Base-by-base conservation (phyloP, 1,139 yeast genomes). In the Suhomyces panamericanus region DNA sequence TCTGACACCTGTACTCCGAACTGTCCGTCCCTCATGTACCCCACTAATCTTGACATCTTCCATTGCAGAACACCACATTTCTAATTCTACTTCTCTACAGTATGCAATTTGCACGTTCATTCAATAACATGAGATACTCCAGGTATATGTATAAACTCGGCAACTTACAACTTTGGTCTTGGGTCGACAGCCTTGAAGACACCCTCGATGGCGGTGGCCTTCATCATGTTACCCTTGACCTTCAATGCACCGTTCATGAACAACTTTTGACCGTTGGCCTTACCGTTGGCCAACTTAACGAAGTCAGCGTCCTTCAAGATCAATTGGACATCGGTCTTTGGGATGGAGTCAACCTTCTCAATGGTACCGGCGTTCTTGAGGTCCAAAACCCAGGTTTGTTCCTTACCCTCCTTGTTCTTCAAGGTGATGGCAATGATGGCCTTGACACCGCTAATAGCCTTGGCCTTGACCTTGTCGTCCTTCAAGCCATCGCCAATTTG, bases 201-300 rank as follows among this genome's bases (percentile, higher is more conserved):
- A 39, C 78, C 69, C 69, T 87, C 95, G 52, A 87, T 80, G 49
- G 83, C 78, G 46, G 91, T 81, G 49, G 95, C 95, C 77, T 88
- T 87, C 91, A 86, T 85, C 73, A 87, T 85, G 71, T 87, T 87
- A 59, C 96, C 96, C 75, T 83, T 85, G 55, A 87, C 84, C 77
- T 87, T 87, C 67, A 87, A 78, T 67, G 85, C 85, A 46, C 96
- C 96, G 60, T 80, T 73, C 87, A 87, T 81, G 69, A 87, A 87
- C 60, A 88, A 77, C 71, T 83, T 85, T 68, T 87, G 96, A 47
- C 95, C 90, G 64, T 84, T 85, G 52, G 89, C 83, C 73, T 86
- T 85, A 56, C 95, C 95, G 51, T 74, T 69, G 46, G 87, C 87
- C 58, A 87, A 77, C 63, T 78, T 81, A 55, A 77, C 84, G 57